phyloP scores from a whole-genome alignment of 805 yeast species.

The Saturnispora diversa region DNA sequence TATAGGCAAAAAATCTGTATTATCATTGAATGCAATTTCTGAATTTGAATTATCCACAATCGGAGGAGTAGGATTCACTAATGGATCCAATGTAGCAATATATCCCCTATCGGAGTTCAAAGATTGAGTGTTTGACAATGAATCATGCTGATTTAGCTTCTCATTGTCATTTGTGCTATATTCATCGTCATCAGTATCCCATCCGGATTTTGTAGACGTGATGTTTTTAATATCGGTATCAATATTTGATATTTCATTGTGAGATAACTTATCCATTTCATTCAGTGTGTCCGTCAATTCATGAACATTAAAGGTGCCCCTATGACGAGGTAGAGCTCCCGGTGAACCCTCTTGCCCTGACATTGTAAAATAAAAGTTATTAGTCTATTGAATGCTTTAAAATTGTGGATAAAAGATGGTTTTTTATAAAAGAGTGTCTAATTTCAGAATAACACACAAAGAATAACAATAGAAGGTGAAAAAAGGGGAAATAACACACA shows the following conservation, averaged over 20 bases:
- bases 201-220: constrained; percentile 8
- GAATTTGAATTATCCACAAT: not conserved
- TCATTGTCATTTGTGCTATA: not conserved
- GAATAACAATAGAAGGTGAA: no score
- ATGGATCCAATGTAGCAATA: constrained; percentile 5
- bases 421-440: no score
- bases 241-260: not conserved
- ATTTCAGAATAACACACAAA: no score
- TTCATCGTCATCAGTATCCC: constrained; percentile 12
- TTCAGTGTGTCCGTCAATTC: constrained; percentile 16
- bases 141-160: no score
- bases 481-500: no score
- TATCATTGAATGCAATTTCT: constrained; percentile 1
- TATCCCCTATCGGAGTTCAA: no score
- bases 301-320: constrained; percentile 26
- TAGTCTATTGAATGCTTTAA: not conserved
- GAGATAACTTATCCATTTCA: not conserved
- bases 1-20: constrained; percentile 3
- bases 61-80: not conserved
- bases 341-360: not conserved
- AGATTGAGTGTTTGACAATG: no score
- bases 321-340: constrained; percentile 22
- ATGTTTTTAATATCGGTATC: constrained; percentile 1
- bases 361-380: not conserved
- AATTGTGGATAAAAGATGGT: no score